These are phyloP conservation scores for Paracoccidioides lutzii DNA, from an alignment of 2,329 filamentous ascomycete genomes.

Conservation along the genomic window DNA sequence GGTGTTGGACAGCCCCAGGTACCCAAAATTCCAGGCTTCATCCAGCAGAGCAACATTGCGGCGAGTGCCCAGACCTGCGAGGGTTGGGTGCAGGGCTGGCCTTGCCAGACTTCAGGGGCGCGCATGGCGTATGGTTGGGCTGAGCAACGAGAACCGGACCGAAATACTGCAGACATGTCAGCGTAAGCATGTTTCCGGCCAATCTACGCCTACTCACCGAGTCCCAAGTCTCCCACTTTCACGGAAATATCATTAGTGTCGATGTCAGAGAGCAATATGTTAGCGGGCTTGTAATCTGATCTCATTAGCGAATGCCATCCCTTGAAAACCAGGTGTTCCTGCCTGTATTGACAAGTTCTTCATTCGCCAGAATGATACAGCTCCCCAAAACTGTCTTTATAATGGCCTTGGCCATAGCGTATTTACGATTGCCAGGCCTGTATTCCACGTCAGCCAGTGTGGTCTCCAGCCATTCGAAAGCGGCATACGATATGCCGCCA, in stretches of 20 bases:
- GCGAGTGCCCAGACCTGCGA: constrained; percentile 7
- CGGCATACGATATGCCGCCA: constrained; percentile 1
- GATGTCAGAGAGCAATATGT: constrained; percentile 7
- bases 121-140: constrained; percentile 8
- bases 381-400: constrained; percentile 5
- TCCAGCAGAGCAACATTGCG: constrained; percentile 8
- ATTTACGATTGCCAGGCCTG: constrained; percentile 5
- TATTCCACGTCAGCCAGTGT: constrained; percentile 9
- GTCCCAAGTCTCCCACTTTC: constrained; percentile 9
- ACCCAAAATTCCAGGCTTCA: constrained; percentile 7
- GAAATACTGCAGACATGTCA: constrained; percentile 5
- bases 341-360: constrained; percentile 7
- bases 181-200: constrained; percentile 1
- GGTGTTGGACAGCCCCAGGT: constrained; percentile 8
- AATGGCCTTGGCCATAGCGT: constrained; percentile 2
- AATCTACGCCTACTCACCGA: constrained; percentile 4
- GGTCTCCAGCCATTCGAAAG: constrained; percentile 7
- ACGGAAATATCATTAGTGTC: constrained; percentile 3
- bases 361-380: constrained; percentile 4
- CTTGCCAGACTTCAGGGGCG: constrained; percentile 7
- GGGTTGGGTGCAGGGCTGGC: constrained; percentile 2
- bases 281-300: constrained; percentile 6
- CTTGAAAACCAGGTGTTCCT: constrained; percentile 4
- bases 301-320: constrained; percentile 5
- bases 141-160: background rate